Evolutionary conservation across 2,329 filamentous ascomycete species (phyloP).

Genomic region (Venturia oleaginea): DNA sequence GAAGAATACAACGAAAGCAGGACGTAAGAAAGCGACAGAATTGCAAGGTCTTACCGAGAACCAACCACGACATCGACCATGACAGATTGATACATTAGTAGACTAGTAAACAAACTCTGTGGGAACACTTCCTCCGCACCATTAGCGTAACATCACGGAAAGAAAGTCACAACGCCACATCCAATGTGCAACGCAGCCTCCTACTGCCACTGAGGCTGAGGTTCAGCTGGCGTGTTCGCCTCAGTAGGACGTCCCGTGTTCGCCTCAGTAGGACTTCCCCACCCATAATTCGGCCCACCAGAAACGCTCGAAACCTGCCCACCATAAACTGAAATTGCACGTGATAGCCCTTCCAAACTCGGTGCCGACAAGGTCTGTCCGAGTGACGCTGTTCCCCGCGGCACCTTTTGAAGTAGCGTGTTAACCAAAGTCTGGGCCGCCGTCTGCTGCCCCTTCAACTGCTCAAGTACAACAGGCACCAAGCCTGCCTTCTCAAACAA

Average conservation of each 20-base stretch:
- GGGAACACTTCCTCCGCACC: neutral
- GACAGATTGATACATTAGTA: too few species aligned
- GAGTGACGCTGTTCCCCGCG: neutral
- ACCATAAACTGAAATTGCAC: neutral
- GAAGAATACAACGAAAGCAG: too few species aligned
- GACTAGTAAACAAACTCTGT: neutral
- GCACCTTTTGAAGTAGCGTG: neutral
- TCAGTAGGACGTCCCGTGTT: too few species aligned
- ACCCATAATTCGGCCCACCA: neutral
- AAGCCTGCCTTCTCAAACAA: neutral
- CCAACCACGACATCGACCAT: too few species aligned
- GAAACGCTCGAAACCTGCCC: neutral
- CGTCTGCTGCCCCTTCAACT: neutral
- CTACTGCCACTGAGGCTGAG: neutral
- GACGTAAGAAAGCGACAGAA: too few species aligned
- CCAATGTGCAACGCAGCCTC: neutral
- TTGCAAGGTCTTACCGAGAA: too few species aligned
- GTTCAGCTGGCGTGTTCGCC: neutral
- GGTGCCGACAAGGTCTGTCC: neutral
- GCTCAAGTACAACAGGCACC: neutral
- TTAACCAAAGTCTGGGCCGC: neutral
- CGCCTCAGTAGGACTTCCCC: neutral
- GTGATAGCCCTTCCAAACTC: neutral
- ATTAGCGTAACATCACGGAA: neutral
- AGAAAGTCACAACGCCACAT: neutral